Evolutionary conservation across 2,329 filamentous ascomycete genomes (phyloP).

Genomic region (Colletotrichum sp.): DNA sequence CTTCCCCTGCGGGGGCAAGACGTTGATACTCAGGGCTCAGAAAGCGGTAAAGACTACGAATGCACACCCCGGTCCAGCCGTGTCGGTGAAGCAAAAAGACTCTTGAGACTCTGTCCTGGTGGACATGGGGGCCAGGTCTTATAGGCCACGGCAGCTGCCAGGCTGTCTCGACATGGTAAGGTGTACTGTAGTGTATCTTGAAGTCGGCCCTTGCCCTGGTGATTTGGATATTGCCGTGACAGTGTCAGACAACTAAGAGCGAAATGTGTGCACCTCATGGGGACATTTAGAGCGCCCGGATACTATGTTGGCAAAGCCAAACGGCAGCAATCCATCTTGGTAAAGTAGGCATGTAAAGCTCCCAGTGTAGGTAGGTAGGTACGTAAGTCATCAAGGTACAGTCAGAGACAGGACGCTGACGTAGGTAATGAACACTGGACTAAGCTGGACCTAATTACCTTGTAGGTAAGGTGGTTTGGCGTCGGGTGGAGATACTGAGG

Average conservation of each 20-base stretch:
- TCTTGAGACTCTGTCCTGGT: not conserved
- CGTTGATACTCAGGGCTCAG: not conserved
- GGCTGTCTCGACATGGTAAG: not conserved
- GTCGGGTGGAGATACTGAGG: not conserved
- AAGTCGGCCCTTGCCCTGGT: not conserved
- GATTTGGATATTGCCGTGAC: not conserved
- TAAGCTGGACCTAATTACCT: no score
- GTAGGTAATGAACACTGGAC: not conserved
- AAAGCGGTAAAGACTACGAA: not conserved
- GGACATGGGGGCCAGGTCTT: not conserved
- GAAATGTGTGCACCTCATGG: not conserved
- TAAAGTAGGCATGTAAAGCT: not conserved
- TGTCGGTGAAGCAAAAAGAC: not conserved
- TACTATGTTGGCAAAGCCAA: not conserved
- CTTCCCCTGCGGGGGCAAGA: not conserved
- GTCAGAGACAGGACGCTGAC: not conserved
- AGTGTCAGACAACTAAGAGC: not conserved
- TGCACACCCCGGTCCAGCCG: not conserved
- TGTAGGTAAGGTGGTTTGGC: not conserved
- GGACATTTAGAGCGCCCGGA: not conserved
- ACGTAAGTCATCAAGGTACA: not conserved
- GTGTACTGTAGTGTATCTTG: not conserved
- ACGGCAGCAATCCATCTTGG: not conserved
- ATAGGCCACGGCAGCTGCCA: not conserved
- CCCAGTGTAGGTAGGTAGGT: not conserved